phyloP scores from a whole-genome alignment of 306 rosid genomes.

The Acacia acuminata region DNA sequence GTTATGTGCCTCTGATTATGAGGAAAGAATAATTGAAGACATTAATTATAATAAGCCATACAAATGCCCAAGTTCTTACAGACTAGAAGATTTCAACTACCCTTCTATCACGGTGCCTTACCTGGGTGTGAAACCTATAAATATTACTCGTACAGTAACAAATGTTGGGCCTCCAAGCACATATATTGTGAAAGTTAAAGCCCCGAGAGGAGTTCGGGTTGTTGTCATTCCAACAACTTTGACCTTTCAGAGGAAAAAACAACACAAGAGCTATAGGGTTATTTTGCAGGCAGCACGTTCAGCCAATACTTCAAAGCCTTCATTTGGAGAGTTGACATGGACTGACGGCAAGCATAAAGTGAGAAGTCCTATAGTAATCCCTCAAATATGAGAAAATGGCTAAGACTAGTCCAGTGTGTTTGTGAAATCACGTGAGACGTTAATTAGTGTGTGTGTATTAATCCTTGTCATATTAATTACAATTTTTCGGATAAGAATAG shows the following conservation, averaged over 20 bases:
- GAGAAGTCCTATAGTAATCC: background rate
- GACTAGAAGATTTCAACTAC: no score
- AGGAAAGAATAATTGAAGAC: no score
- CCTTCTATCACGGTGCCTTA: no score
- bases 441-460: no score
- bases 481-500: no score
- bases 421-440: background rate
- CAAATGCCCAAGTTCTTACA: no score
- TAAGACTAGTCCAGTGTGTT: background rate
- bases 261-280: background rate
- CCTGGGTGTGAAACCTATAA: no score
- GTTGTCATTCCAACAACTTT: background rate
- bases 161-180: constrained; percentile 1
- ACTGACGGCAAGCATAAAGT: background rate
- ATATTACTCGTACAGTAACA: no score
- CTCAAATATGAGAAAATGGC: background rate
- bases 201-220: background rate
- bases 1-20: no score
- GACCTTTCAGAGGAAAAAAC: background rate
- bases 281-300: background rate
- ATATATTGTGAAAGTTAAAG: background rate
- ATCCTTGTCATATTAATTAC: no score
- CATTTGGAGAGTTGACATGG: background rate
- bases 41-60: no score
- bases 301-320: no score